phyloP scores from a whole-genome alignment of 768 basidiomycete species.

The Auricularia cornea region DNA sequence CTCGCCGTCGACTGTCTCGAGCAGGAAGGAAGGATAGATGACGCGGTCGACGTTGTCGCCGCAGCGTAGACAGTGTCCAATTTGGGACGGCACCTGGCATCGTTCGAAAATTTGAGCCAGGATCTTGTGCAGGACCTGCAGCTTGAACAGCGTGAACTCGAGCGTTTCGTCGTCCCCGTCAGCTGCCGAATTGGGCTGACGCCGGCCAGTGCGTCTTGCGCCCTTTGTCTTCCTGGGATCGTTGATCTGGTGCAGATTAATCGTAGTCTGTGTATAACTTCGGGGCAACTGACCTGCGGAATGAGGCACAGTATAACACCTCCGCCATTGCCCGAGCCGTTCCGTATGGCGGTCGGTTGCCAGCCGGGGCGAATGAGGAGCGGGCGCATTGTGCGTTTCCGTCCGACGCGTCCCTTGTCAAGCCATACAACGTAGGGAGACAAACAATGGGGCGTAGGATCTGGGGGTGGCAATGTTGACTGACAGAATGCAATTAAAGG shows the following conservation, averaged over 20 bases:
- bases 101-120: constrained; percentile 15
- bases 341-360: constrained; percentile 21
- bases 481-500: too few relatives aligned
- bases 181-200: constrained; percentile 13
- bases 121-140: constrained; percentile 23
- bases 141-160: constrained; percentile 21
- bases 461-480: too few relatives aligned
- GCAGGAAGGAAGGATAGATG: constrained; percentile 21
- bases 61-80: constrained; percentile 18
- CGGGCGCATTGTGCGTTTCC: constrained; percentile 20
- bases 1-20: constrained; percentile 23
- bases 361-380: constrained; percentile 19
- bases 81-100: constrained; percentile 14
- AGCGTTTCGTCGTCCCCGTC: too few relatives aligned
- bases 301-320: constrained; percentile 23
- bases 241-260: not conserved
- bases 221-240: too few relatives aligned
- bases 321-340: constrained; percentile 28
- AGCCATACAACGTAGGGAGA: constrained; percentile 17
- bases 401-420: constrained; percentile 23
- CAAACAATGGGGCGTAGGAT: too few relatives aligned
- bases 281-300: constrained; percentile 14
- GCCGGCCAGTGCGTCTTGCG: too few relatives aligned
- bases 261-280: not conserved
- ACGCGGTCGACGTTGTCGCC: constrained; percentile 15